Evolutionary conservation across 805 yeast genomes (phyloP).

Genomic region (Barnettozyma botsteinii): DNA sequence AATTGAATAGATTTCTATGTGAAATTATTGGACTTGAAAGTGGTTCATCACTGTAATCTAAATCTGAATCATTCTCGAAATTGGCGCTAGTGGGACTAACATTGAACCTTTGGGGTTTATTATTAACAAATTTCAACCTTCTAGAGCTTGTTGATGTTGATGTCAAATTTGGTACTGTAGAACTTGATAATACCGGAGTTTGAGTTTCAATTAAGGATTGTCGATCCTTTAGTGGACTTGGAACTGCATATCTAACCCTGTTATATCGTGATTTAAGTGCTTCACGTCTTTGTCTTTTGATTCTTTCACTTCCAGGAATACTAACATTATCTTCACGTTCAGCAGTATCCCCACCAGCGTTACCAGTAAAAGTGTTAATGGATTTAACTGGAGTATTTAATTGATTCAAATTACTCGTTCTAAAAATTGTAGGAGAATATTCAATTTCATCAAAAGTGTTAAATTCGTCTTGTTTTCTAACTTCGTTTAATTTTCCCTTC

Average conservation of each 20-base stretch:
- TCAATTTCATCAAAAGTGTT: slow-evolving; percentile 13
- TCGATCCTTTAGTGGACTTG: slow-evolving; percentile 30
- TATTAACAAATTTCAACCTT: not conserved
- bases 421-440: slow-evolving; percentile 20
- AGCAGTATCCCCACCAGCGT: not conserved
- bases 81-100: too few species aligned
- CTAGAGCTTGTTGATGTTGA: not conserved
- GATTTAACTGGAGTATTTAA: slow-evolving; percentile 17
- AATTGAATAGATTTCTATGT: slow-evolving; percentile 4
- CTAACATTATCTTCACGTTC: slow-evolving; percentile 1
- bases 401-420: slow-evolving; percentile 12
- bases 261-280: slow-evolving; percentile 32
- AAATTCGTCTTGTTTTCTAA: not conserved
- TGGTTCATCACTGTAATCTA: slow-evolving; percentile 7
- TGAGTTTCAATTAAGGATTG: not conserved
- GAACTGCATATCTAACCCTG: slow-evolving; percentile 30
- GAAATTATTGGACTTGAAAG: slow-evolving; percentile 12
- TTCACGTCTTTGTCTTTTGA: slow-evolving; percentile 31
- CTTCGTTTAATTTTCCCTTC: slow-evolving; percentile 23
- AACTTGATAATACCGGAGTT: not conserved
- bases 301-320: slow-evolving; percentile 33
- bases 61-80: not conserved
- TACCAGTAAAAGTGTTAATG: slow-evolving; percentile 7
- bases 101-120: not conserved
- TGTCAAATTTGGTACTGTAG: not conserved